Percentiles rank a stretch among this genome's conserved stretches.
These are phyloP conservation scores for Clathrospora elynae DNA, from an alignment of 2,329 filamentous ascomycete genomes.

Conservation along the genomic window DNA sequence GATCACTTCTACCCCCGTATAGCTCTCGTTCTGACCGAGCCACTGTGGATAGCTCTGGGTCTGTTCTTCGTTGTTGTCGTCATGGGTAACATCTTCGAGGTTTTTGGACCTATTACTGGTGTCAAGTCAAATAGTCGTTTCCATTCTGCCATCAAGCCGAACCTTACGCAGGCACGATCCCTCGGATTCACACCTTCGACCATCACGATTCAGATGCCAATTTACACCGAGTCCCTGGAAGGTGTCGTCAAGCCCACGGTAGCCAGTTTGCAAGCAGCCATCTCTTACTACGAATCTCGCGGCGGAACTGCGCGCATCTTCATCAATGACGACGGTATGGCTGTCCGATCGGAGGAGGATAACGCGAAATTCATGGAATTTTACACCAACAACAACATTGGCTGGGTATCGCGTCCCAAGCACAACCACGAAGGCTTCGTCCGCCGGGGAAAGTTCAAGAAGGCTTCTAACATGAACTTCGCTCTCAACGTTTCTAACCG, in stretches of 20 bases:
- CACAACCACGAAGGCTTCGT: constrained; percentile 41
- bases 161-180: constrained; percentile 54
- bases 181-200: constrained; percentile 66
- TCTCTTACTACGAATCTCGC: constrained; percentile 55
- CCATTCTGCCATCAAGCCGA: constrained; percentile 66
- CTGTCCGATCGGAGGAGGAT: constrained; percentile 58
- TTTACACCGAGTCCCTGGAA: constrained; percentile 80
- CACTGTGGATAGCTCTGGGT: constrained; percentile 59
- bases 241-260: constrained; percentile 77
- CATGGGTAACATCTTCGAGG: constrained; percentile 49
- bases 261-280: constrained; percentile 71
- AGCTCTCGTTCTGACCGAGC: constrained; percentile 56
- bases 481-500: constrained; percentile 65
- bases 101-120: constrained; percentile 76
- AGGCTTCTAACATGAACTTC: constrained; percentile 74
- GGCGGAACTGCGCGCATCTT: constrained; percentile 70
- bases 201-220: constrained; percentile 76
- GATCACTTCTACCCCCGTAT: constrained; percentile 61
- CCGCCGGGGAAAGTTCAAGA: constrained; percentile 38
- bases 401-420: constrained; percentile 54
- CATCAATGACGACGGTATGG: constrained; percentile 70
- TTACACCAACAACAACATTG: constrained; percentile 56
- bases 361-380: constrained; percentile 51
- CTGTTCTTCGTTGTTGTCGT: constrained; percentile 40
- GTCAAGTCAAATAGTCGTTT: constrained; percentile 77